Conservation (phyloP, 192 early-diverging fungal genomes). For the Dispira parvispora region DNA sequence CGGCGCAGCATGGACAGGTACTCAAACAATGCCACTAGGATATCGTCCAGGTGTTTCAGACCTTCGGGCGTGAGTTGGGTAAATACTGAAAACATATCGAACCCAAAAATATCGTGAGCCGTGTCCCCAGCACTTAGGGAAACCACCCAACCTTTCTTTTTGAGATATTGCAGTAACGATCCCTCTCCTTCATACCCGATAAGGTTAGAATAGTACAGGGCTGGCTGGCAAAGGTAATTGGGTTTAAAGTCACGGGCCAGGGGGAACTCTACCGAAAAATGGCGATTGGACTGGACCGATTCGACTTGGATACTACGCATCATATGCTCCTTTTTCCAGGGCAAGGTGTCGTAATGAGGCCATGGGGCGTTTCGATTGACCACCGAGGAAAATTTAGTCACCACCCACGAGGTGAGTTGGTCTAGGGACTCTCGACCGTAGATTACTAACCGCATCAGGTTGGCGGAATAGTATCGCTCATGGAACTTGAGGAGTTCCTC, state of each 20-base stretch:
- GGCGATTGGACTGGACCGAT: slow-evolving; percentile 68
- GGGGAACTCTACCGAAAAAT: slow-evolving; percentile 67
- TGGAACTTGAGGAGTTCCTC: slow-evolving; percentile 77
- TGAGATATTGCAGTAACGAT: slow-evolving; percentile 69
- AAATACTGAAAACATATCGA: slow-evolving; percentile 12
- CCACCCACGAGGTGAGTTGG: slow-evolving; percentile 64
- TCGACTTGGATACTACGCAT: slow-evolving; percentile 53
- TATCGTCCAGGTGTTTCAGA: slow-evolving; percentile 15
- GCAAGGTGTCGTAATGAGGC: slow-evolving; percentile 53
- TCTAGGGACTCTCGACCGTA: slow-evolving; percentile 79
- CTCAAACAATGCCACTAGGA: slow-evolving; percentile 16
- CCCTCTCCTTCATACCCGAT: slow-evolving; percentile 87
- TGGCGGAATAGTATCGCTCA: slow-evolving; percentile 77
- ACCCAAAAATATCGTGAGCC: slow-evolving; percentile 5
- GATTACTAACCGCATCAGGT: slow-evolving; percentile 87
- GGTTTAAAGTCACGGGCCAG: slow-evolving; percentile 56
- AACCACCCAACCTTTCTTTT: slow-evolving; percentile 82
- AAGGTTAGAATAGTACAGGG: slow-evolving; percentile 65
- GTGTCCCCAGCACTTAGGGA: slow-evolving; percentile 40
- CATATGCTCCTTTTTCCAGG: slow-evolving; percentile 54
- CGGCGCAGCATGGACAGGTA: slow-evolving; percentile 18
- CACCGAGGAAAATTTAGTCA: slow-evolving; percentile 61
- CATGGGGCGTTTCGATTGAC: slow-evolving; percentile 53
- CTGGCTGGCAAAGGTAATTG: slow-evolving; percentile 38
- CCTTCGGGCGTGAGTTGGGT: slow-evolving; percentile 14